Base-by-base conservation (phyloP, 225 moss, liverwort and hornwort species). In the Pseudoscleropodium purum region DNA sequence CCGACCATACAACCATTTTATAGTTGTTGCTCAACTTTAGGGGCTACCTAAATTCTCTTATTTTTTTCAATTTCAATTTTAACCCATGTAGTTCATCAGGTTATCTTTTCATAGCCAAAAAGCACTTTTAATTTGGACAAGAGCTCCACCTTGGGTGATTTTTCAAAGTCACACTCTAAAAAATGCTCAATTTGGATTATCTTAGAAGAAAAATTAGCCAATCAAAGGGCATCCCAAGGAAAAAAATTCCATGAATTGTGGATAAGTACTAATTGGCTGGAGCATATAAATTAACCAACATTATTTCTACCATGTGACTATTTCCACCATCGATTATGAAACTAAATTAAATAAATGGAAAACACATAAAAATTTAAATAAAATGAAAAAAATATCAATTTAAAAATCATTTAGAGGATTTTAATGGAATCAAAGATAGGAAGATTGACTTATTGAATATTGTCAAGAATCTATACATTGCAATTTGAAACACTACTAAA, bases 31-130 rank as follows among this genome's bases (percentile, higher is more conserved):
- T 11, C 18, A 47, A 47, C 10, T 74, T 45, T 2, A 45, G 0
- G 9, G 8, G 10, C 10, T 29, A 17, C 17, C 5, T 3, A 16
- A 7, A 72, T 72, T 15, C 1, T 2, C 2, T 4, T 8, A 8
- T 27, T 29, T 3, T 6, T 43, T 27, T 17, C 5, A 5, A 16
- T 29, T 45, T 74, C 10, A 29, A 18, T 27, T 41, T 41, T 25
- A 23, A 41, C 0, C 4, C 8, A 13, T 24, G 3, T 70, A 70
- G 8, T 43, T 73, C 27, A 43, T 43, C 27, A 41, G 15, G 3
- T 26, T 15, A 27, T 73, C 1, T 45, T 49, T 49, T 1, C 3
- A n/a, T 21, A 19, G 9, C 19, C 67, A 11, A 20, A 68, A 17
- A 30, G 0, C 0, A 30, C 4, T 45, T 74, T 45, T 17, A 2